Evolutionary conservation across 768 basidiomycete genomes (phyloP).

Genomic region (Rhodosporidiobolus sp.): DNA sequence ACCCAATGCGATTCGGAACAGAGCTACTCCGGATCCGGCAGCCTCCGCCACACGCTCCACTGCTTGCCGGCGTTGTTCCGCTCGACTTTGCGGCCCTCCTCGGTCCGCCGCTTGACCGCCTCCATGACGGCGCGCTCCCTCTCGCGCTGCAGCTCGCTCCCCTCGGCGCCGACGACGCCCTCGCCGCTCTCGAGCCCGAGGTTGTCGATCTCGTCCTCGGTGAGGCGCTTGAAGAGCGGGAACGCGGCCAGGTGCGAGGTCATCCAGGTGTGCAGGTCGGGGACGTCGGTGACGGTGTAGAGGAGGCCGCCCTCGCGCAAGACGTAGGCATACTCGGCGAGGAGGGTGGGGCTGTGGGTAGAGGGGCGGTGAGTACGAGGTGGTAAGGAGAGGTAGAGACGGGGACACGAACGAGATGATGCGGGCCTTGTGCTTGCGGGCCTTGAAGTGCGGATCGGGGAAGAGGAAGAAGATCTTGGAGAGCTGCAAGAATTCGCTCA

Average conservation of each 20-base stretch:
- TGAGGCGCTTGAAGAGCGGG: slow-evolving; percentile 78
- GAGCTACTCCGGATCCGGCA: slow-evolving; percentile 14
- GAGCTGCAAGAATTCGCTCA: slow-evolving; percentile 55
- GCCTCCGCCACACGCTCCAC: slow-evolving; percentile 67
- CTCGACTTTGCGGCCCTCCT: slow-evolving; percentile 96
- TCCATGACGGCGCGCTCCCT: slow-evolving; percentile 48
- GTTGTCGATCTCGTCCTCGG: slow-evolving; percentile 65
- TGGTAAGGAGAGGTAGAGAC: background rate
- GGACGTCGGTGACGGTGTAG: slow-evolving; percentile 96
- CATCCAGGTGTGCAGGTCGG: slow-evolving; percentile 95
- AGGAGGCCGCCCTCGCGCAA: slow-evolving; percentile 89
- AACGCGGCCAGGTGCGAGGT: slow-evolving; percentile 77
- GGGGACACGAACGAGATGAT: slow-evolving; percentile 68
- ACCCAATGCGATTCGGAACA: too few relatives aligned
- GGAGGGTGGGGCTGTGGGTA: slow-evolving; percentile 65
- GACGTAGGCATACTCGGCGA: slow-evolving; percentile 95
- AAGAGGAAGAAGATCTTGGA: slow-evolving; percentile 95
- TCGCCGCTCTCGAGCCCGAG: slow-evolving; percentile 66
- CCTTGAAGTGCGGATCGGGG: slow-evolving; percentile 98
- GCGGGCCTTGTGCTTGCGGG: slow-evolving; percentile 95
- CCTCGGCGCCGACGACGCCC: slow-evolving; percentile 60
- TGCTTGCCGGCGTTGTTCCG: slow-evolving; percentile 86
- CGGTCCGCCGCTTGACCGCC: slow-evolving; percentile 70
- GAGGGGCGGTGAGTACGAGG: background rate
- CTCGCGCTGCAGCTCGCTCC: slow-evolving; percentile 45